These are phyloP conservation scores for Pestalotiopsis fici DNA, from an alignment of 2,329 filamentous ascomycete genomes.

Conservation along the genomic window DNA sequence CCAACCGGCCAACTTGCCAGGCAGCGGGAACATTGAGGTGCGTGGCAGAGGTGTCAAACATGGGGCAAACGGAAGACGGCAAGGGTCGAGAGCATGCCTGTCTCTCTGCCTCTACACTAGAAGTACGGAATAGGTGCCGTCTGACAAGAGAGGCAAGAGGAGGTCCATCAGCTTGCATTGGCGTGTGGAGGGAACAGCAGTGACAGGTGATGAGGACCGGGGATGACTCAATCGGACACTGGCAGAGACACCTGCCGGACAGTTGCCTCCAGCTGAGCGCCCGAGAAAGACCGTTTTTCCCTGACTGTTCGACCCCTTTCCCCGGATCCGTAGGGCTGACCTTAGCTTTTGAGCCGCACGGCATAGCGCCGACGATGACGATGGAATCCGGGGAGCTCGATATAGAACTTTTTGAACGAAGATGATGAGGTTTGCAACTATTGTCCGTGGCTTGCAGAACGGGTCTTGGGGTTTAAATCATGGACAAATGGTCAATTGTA, in stretches of 20 bases:
- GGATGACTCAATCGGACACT: background rate
- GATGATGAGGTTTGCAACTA: conserved; percentile 19
- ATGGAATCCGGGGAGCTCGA: conserved; percentile 28
- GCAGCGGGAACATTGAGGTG: background rate
- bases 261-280: background rate
- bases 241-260: background rate
- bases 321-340: conserved; percentile 32
- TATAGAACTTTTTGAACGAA: conserved; percentile 26
- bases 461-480: conserved; percentile 1
- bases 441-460: conserved; percentile 12
- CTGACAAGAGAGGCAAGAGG: background rate
- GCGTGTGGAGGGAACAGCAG: background rate
- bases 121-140: background rate
- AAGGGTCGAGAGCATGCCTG: background rate
- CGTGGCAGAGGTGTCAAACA: background rate
- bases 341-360: conserved; percentile 36
- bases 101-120: background rate
- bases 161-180: background rate
- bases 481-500: conserved; percentile 24
- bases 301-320: background rate
- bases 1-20: background rate
- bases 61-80: background rate
- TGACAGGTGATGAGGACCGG: background rate
- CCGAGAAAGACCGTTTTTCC: background rate
- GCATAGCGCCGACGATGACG: conserved; percentile 34